Conservation (phyloP, 2,329 filamentous ascomycete species). For the Chrysoporthe austroafricana region DNA sequence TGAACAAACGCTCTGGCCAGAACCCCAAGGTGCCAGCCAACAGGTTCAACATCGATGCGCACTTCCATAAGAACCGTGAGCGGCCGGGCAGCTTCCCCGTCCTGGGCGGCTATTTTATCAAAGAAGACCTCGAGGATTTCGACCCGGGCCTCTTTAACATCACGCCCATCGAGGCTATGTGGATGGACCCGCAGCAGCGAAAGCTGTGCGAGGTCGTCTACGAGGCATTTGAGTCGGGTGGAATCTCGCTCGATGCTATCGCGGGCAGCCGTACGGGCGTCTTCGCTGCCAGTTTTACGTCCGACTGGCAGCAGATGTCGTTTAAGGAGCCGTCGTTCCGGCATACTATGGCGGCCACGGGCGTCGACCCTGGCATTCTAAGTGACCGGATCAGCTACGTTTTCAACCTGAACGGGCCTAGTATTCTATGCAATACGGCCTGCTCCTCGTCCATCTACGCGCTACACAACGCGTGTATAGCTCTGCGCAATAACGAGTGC, state of each 20-base stretch:
- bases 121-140: constrained; percentile 37
- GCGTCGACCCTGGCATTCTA: constrained; percentile 42
- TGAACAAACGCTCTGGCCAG: constrained; percentile 7
- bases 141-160: constrained; percentile 47
- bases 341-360: constrained; percentile 38
- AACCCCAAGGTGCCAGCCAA: constrained; percentile 30
- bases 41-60: constrained; percentile 34
- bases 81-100: constrained; percentile 31
- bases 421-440: constrained; percentile 39
- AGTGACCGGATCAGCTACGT: constrained; percentile 43
- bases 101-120: constrained; percentile 36
- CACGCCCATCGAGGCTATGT: constrained; percentile 42
- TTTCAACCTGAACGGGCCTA: constrained; percentile 43
- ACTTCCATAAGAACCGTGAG: constrained; percentile 31
- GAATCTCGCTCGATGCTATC: constrained; percentile 36
- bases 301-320: constrained; percentile 34
- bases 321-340: constrained; percentile 34
- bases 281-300: constrained; percentile 35
- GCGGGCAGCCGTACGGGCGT: constrained; percentile 36
- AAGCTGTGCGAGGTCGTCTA: constrained; percentile 46
- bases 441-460: constrained; percentile 42
- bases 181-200: constrained; percentile 48
- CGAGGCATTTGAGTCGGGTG: constrained; percentile 46
- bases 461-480: constrained; percentile 41
- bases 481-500: constrained; percentile 40